Conservation (phyloP, 2,329 filamentous ascomycete genomes). For the Epichloe scottii region DNA sequence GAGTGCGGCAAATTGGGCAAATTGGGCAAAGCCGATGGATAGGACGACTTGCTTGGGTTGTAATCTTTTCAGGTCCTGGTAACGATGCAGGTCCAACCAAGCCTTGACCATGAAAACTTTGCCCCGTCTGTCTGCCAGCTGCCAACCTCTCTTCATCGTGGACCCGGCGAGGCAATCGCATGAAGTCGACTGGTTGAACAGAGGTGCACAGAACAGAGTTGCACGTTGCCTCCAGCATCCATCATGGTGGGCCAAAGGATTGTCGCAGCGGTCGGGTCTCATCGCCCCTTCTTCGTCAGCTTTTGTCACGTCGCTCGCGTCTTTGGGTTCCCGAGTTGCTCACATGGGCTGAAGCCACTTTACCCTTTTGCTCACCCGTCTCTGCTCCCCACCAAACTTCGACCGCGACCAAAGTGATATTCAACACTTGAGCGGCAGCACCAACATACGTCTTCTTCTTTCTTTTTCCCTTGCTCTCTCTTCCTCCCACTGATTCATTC, state of each 20-base stretch:
- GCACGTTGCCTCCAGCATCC: not conserved
- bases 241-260: not conserved
- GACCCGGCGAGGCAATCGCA: not conserved
- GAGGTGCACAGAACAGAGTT: not conserved
- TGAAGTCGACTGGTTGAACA: not conserved
- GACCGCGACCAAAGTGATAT: not conserved
- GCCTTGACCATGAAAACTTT: not conserved
- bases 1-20: not conserved
- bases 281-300: not conserved
- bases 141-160: not conserved
- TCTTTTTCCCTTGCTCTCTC: not conserved
- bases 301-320: not conserved
- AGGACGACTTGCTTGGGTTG: not conserved
- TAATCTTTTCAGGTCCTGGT: not conserved
- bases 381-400: no score
- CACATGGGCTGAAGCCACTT: not conserved
- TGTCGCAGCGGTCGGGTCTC: not conserved
- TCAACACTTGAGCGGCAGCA: not conserved
- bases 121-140: not conserved
- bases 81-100: not conserved
- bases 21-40: not conserved
- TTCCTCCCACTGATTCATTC: not conserved
- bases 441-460: not conserved
- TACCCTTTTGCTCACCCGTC: no score
- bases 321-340: no score